Evolutionary conservation across 805 yeast species (phyloP).

Genomic region (Crinitomyces ghanaensis): DNA sequence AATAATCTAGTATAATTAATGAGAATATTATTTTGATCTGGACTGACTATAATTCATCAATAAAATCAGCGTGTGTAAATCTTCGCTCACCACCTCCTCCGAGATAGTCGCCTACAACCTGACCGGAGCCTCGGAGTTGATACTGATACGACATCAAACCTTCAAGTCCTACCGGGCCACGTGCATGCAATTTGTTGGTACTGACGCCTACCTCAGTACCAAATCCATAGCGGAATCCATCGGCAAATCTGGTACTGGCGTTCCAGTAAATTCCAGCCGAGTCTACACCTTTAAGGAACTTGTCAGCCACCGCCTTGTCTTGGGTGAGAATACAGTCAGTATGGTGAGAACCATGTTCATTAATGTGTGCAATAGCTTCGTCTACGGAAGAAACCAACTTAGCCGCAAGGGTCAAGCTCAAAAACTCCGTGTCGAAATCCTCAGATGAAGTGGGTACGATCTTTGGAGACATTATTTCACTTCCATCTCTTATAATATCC

Average conservation of each 20-base stretch:
- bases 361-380: conserved; percentile 79
- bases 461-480: conserved; percentile 8
- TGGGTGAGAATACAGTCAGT: conserved; percentile 89
- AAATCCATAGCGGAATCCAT: conserved; percentile 96
- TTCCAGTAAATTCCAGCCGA: conserved; percentile 98
- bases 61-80: conserved; percentile 46
- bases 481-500: conserved; percentile 15
- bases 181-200: conserved; percentile 92
- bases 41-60: conserved; percentile 2
- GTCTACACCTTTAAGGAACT: conserved; percentile 74
- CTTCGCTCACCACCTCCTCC: conserved; percentile 85
- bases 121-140: conserved; percentile 86
- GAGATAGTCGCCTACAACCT: conserved; percentile 77
- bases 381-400: conserved; percentile 45
- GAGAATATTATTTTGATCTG: not conserved
- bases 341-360: conserved; percentile 87
- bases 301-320: conserved; percentile 55
- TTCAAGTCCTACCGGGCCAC: conserved; percentile 98
- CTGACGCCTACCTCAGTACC: conserved; percentile 98
- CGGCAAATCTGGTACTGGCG: conserved; percentile 94
- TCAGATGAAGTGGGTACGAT: conserved; percentile 39
- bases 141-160: conserved; percentile 95
- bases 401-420: conserved; percentile 75
- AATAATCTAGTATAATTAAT: not conserved
- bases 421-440: conserved; percentile 75